Base-by-base conservation (phyloP, 345 rosid species). In the Melastoma malabathricum region DNA sequence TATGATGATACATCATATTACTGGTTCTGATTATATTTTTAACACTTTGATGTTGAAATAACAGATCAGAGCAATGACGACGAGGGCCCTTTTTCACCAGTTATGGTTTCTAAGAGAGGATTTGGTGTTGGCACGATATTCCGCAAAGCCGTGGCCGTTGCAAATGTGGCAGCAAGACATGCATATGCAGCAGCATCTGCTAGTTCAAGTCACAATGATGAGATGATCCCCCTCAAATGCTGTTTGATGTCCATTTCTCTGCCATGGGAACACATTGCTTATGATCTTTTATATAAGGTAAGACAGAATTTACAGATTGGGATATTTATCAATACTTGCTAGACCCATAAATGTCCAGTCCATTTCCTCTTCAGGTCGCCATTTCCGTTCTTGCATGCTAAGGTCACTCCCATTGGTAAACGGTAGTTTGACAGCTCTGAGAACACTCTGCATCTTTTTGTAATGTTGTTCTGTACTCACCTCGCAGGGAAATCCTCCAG, bases 11-110 rank as follows among this genome's bases (percentile, higher is more conserved):
- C 2, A 7, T 34, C 41, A 34, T 34, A 34, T 6, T 34, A 10
- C 12, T 57, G 27, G 57, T 25, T 57, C 38, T 44, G 44, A 50
- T 12, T 56, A 38, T 43, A 47, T 46, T 46, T 6, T 43, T 51
- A 51, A 54, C 68, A 44, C 65, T 57, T 62, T 25, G 61, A 57
- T 64, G 60, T 52, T 60, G 38, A 44, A 51, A 43, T 67, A 61
- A 77, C 81, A 93, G 99, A 88, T 80, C 94, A 85, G 73, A 93
- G 95, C 75, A 84, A 75, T 69, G 79, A 77, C 60, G 90, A 85
- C 60, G 62, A 60, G 41, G 94, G 94, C 48, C 85, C 85, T 15
- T 79, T 76, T 72, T 83, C 95, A 59, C 92, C 97, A 46, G 81
- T 85, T 56, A 12, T 54, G 54, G 62, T 67, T 57, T 81, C 92